phyloP scores from a whole-genome alignment of 192 early-diverging fungal species.

The Backusella psychrophila region DNA sequence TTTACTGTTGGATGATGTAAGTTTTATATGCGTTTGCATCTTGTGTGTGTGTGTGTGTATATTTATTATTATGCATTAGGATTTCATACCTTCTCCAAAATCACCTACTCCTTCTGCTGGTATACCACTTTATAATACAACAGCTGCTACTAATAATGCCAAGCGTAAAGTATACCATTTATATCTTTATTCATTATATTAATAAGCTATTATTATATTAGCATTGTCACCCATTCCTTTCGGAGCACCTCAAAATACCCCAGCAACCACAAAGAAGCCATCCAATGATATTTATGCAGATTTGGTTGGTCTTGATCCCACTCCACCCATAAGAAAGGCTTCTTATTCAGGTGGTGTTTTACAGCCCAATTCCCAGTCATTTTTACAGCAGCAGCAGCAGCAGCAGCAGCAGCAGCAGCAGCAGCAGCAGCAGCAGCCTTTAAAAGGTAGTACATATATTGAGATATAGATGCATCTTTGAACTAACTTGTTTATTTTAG shows the following conservation, averaged over 20 bases:
- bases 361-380: not conserved
- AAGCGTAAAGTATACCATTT: not conserved
- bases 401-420: no score
- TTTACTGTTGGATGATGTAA: slow-evolving; percentile 13
- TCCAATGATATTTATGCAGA: not conserved
- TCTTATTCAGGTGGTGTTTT: slow-evolving; percentile 12
- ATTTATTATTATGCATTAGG: not conserved
- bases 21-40: not conserved
- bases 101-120: not conserved
- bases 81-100: slow-evolving; percentile 2
- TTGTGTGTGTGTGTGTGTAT: not conserved
- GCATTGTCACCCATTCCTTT: not conserved
- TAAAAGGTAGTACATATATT: not conserved
- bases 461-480: not conserved
- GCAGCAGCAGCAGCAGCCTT: not conserved
- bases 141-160: not conserved
- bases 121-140: not conserved
- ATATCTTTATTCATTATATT: no score
- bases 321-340: not conserved
- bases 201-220: not conserved
- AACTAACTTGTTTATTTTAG: not conserved
- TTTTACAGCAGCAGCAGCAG: not conserved
- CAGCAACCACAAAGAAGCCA: not conserved
- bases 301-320: not conserved
- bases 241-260: not conserved